Base-by-base conservation (phyloP, 768 basidiomycete species). In the Auriculariales sp. region DNA sequence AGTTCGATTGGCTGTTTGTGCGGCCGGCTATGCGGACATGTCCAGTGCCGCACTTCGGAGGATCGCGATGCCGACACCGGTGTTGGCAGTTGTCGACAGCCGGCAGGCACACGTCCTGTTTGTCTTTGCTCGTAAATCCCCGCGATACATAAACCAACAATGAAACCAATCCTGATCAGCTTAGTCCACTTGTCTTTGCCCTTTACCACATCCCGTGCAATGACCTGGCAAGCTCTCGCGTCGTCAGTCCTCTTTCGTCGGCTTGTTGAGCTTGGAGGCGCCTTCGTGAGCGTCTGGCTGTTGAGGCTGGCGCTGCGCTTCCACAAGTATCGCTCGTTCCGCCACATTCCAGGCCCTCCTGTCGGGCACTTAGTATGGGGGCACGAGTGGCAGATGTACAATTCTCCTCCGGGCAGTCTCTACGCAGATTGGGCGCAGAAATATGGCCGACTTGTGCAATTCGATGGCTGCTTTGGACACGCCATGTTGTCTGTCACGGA, bases 391-490 rank as follows among this genome's bases (percentile, higher is more conserved):
- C 33, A 49, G 22, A 70, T 80, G 11, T 79, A 77, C 55, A 66
- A 70, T 47, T 59, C 60, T n/a, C 28, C 59, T n/a, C 79, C 79
- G 31, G 79, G 79, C 12, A 61, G 63, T 7, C 66, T 66, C 12
- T 78, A 80, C 58, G 51, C 68, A 19, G 60, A 67, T 15, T 81
- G 78, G 78, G 73, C 76, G 49, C 62, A 58, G 27, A 57, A 63
- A 48, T 81, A 70, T 49, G 79, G 79, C 15, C 73, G 69, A 28
- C 65, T 79, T 5, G 67, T 79, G 32, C 69, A 65, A 48, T 78
- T 80, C 54, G 67, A 68, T 4, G 77, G 79, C 14, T 74, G 74
- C 28, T 71, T 77, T 28, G 77, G 78, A 77, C 74, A 75, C 57
- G 74, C 73, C 55, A 62, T 79, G 15, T 58, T 81, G 29, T 79